Percentiles rank a stretch among this genome's conserved stretches.
These are phyloP conservation scores for Cercospora zeina DNA, from an alignment of 2,329 filamentous ascomycete species.

Conservation along the genomic window DNA sequence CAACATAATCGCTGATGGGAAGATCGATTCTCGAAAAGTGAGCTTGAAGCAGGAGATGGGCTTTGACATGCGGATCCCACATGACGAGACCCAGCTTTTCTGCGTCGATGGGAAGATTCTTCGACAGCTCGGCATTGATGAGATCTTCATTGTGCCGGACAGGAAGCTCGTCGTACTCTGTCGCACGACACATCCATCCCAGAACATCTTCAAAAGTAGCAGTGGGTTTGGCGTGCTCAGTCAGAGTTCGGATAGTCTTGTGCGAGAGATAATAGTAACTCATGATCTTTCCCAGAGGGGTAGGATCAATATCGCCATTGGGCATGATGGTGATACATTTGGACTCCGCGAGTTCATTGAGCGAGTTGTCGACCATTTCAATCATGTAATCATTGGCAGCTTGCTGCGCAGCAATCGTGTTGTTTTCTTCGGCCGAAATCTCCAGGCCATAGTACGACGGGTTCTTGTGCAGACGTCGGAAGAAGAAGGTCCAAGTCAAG, in stretches of 20 bases:
- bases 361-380: constrained; percentile 81
- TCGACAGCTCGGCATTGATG: constrained; percentile 86
- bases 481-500: constrained; percentile 99
- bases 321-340: constrained; percentile 79
- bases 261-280: constrained; percentile 97
- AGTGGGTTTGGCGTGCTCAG: constrained; percentile 70
- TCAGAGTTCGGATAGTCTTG: constrained; percentile 84
- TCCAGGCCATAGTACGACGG: constrained; percentile 96
- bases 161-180: constrained; percentile 95
- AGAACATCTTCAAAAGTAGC: constrained; percentile 80
- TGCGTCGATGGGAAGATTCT: constrained; percentile 71
- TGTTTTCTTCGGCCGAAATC: constrained; percentile 89
- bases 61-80: constrained; percentile 98
- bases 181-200: constrained; percentile 88
- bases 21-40: constrained; percentile 92
- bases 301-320: constrained; percentile 87
- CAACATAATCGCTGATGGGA: constrained; percentile 95
- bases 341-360: constrained; percentile 78
- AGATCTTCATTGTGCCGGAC: constrained; percentile 98
- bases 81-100: constrained; percentile 72
- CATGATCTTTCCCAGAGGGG: constrained; percentile 95
- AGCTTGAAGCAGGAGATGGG: constrained; percentile 88
- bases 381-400: constrained; percentile 94
- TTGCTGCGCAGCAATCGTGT: constrained; percentile 78
- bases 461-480: constrained; percentile 94